These are phyloP conservation scores for Lentinula boryana DNA, from an alignment of 768 basidiomycete species.

Conservation along the genomic window DNA sequence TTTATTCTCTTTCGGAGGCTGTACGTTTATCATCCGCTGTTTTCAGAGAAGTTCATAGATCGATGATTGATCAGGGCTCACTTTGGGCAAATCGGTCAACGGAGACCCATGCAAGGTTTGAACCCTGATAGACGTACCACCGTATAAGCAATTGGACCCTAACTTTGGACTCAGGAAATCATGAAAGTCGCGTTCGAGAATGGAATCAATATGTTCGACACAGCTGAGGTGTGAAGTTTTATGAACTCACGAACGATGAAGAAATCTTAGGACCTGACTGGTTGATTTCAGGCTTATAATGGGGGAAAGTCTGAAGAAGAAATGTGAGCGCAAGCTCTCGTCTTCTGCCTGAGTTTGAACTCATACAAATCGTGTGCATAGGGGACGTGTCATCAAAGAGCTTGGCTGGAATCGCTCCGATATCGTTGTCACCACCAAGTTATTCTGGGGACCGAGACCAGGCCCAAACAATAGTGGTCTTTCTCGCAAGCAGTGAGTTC, in stretches of 20 bases:
- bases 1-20: constrained; percentile 51
- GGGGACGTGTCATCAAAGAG: constrained; percentile 72
- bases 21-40: constrained; percentile 18
- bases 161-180: constrained; percentile 45
- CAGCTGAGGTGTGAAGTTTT: constrained; percentile 36
- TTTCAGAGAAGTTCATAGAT: neutral
- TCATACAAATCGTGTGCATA: constrained; percentile 11
- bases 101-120: constrained; percentile 67
- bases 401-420: constrained; percentile 60
- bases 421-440: constrained; percentile 70
- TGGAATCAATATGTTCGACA: constrained; percentile 76
- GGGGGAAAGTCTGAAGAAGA: constrained; percentile 66
- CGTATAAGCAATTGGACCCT: neutral
- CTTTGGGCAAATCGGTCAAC: constrained; percentile 56
- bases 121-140: neutral
- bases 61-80: constrained; percentile 33
- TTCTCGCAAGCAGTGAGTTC: constrained; percentile 54
- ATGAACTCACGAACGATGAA: neutral
- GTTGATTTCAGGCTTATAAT: constrained; percentile 33
- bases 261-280: no score
- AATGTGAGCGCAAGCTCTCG: constrained; percentile 40
- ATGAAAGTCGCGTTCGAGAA: constrained; percentile 72
- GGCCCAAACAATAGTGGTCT: constrained; percentile 56
- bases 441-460: constrained; percentile 64
- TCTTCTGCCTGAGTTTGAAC: neutral